A percentile compares a stretch with the other conserved stretches of the same genome.
Conservation (phyloP, 176 grass and related monocot genomes). For the Tillandsia fasciculata region DNA sequence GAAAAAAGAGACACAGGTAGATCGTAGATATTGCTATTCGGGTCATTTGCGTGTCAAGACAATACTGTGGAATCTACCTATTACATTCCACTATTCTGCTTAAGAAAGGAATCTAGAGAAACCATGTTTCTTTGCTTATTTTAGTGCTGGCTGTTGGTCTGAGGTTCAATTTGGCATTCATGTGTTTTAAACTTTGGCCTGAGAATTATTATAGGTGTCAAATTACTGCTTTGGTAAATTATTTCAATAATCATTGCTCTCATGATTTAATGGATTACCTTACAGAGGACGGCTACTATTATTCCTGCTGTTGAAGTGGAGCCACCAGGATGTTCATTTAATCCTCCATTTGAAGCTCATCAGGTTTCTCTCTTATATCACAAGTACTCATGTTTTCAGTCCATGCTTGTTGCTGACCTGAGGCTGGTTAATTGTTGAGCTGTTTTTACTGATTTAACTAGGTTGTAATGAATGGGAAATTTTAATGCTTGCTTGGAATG, state of each 20-base stretch:
- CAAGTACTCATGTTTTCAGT: neutral
- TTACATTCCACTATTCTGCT: too few species aligned
- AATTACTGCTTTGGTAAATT: too few species aligned
- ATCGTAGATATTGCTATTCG: too few species aligned
- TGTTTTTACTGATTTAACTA: neutral
- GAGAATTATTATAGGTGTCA: too few species aligned
- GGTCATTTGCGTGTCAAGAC: too few species aligned
- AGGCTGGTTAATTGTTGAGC: conserved; percentile 2
- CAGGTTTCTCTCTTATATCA: conserved; percentile 38
- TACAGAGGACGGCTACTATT: conserved; percentile 36
- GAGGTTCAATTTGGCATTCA: too few species aligned
- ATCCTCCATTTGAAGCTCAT: conserved; percentile 78
- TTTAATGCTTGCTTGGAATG: conserved; percentile 3
- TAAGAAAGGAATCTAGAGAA: too few species aligned
- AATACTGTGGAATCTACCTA: too few species aligned
- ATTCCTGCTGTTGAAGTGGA: conserved; percentile 92
- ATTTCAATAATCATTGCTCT: neutral
- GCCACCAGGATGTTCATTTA: conserved; percentile 78
- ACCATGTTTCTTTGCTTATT: too few species aligned
- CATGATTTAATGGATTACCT: conserved; percentile 7
- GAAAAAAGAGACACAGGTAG: too few species aligned
- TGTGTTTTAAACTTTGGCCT: too few species aligned
- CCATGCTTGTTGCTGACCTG: conserved; percentile 1
- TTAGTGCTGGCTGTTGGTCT: too few species aligned
- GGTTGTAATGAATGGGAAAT: conserved; percentile 2